Percentiles rank a stretch among this genome's conserved stretches.
These are phyloP conservation scores for Aspergillus floridensis DNA, from an alignment of 2,329 filamentous ascomycete species.

Conservation along the genomic window DNA sequence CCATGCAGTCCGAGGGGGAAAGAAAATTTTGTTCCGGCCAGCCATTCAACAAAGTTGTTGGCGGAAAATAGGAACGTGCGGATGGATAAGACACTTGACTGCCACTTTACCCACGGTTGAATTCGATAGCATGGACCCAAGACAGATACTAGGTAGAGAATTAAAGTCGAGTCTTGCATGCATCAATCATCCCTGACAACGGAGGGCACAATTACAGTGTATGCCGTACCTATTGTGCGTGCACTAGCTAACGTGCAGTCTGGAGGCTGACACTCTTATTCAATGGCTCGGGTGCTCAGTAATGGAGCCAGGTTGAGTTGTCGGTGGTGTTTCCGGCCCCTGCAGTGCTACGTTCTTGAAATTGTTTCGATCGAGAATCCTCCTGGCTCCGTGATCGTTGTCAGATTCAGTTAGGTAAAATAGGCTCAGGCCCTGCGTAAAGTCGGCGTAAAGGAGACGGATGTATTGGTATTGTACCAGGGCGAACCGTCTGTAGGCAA, in stretches of 20 bases:
- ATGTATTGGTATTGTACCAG: conserved; percentile 3
- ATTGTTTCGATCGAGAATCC: background rate
- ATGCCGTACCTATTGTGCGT: background rate
- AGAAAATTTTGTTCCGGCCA: conserved; percentile 8
- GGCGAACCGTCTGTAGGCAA: background rate
- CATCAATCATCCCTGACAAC: conserved; percentile 2
- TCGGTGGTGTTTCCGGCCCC: background rate
- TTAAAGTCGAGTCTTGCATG: conserved; percentile 6
- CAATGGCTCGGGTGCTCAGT: too few species aligned
- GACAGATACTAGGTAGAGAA: background rate
- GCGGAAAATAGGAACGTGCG: conserved; percentile 12
- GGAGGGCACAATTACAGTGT: background rate
- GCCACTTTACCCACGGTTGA: conserved; percentile 11
- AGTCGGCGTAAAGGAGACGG: background rate
- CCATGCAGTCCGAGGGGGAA: conserved; percentile 18
- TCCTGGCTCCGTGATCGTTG: background rate
- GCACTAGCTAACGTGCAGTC: background rate
- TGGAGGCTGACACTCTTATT: too few species aligned
- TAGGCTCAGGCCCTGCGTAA: background rate
- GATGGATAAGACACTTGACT: conserved; percentile 11
- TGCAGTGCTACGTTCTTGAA: conserved; percentile 1
- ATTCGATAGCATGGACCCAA: background rate
- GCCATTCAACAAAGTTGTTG: conserved; percentile 7
- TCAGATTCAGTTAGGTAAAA: background rate
- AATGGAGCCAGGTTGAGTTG: background rate